Base-by-base conservation (phyloP, 768 basidiomycete genomes). In the Naganishia onofrii region DNA sequence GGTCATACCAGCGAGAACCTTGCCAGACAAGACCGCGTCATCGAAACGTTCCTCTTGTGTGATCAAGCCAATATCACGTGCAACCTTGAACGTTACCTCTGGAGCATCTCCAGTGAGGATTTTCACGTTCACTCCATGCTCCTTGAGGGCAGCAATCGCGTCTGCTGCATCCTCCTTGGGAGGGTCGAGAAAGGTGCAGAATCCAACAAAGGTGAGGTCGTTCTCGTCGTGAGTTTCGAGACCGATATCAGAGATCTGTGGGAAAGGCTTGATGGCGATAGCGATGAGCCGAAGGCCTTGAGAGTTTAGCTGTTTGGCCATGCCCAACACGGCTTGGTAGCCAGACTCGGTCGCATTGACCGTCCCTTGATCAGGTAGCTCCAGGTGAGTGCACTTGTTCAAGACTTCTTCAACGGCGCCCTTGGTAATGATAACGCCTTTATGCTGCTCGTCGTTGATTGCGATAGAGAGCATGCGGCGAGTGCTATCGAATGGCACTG, bases 131-230 rank as follows among this genome's bases (percentile, higher is more conserved):
- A 53, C 52, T 4, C 52, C 52, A 23, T 9, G 52, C n/a, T 53
- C 52, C n/a, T 29, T n/a, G n/a, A 53, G 52, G 5, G 52, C n/a
- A 53, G 52, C 52, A 15, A 53, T 53, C 9, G 52, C 52, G 9
- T 53, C 52, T 4, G 28, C 52, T 53, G 52, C 52, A 53, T 53
- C 52, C 52, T 53, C 28, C 52, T 53, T 53, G 28, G 52, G 52
- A n/a, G 52, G 52, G 52, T 53, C 52, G 52, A 53, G 52, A 29
- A 53, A 53, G 52, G 52, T 53, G 52, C 52, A 53, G 15, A 53
- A 53, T 4, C 52, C 52, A 4, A 53, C 52, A 29, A 53, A 29
- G 5, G 52, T 53, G 5, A 53, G 52, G 52, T 53, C 52, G 52
- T 5, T 15, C 52, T 53, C 52, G 52, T 29, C 52, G 5, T 53